Evolutionary conservation across 2,329 filamentous ascomycete genomes (phyloP).

Genomic region (Helminthosporium solani): DNA sequence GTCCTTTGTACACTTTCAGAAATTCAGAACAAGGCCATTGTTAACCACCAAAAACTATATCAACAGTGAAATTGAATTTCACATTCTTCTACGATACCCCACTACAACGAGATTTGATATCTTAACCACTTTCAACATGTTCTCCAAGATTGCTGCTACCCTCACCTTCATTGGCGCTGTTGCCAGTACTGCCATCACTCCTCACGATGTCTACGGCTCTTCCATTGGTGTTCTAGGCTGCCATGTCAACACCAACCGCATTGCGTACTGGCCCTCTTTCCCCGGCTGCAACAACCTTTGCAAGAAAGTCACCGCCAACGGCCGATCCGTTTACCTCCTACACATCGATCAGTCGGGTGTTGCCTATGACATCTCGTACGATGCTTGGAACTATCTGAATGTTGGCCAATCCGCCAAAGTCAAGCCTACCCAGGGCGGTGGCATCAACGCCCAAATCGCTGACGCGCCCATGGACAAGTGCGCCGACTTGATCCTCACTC

Average conservation of each 20-base stretch:
- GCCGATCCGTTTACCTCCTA: constrained; percentile 58
- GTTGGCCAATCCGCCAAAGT: constrained; percentile 52
- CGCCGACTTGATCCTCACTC: constrained; percentile 47
- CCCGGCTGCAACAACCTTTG: constrained; percentile 60
- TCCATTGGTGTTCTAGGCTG: constrained; percentile 61
- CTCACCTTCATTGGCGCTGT: constrained; percentile 5
- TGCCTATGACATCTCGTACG: constrained; percentile 62
- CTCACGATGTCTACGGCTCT: constrained; percentile 34
- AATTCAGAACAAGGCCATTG: background rate
- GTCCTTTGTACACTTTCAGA: background rate
- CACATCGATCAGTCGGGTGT: constrained; percentile 59
- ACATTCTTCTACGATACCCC: constrained; percentile 5
- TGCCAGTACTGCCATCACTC: constrained; percentile 9
- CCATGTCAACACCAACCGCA: constrained; percentile 61
- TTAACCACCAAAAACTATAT: background rate
- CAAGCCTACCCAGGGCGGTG: constrained; percentile 52
- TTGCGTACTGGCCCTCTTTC: constrained; percentile 61
- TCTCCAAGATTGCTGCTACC: constrained; percentile 11
- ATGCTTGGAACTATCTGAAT: constrained; percentile 62
- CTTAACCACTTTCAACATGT: constrained; percentile 7
- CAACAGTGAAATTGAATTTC: constrained; percentile 7
- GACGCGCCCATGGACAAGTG: constrained; percentile 53
- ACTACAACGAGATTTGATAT: constrained; percentile 4
- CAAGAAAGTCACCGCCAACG: constrained; percentile 55
- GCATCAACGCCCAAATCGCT: constrained; percentile 54